Evolutionary conservation across 2,329 filamentous ascomycete species (phyloP).

Genomic region (Fusarium tupiense): DNA sequence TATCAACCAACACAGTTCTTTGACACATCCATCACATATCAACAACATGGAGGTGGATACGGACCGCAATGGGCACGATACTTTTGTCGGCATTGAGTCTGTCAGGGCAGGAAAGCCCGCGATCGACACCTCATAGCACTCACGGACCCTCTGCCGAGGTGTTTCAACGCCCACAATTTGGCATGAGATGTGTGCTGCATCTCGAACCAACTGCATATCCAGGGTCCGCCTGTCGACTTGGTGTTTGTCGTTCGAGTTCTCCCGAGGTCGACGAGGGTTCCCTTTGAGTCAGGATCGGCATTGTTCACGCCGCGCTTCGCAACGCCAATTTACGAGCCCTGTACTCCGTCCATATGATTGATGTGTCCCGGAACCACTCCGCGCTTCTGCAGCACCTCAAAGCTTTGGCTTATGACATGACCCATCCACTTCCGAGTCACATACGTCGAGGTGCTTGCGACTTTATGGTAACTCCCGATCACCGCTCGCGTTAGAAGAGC

Average conservation of each 20-base stretch:
- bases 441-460: conserved; percentile 4
- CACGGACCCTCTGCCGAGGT: conserved; percentile 21
- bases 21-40: conserved; percentile 20
- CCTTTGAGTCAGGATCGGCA: conserved; percentile 17
- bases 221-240: conserved; percentile 25
- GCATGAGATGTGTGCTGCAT: conserved; percentile 16
- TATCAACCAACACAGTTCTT: conserved; percentile 34
- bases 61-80: conserved; percentile 2
- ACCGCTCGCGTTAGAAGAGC: conserved; percentile 12
- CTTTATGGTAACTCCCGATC: conserved; percentile 6
- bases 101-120: conserved; percentile 26
- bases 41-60: conserved; percentile 9
- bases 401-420: conserved; percentile 37
- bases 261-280: conserved; percentile 12
- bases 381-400: conserved; percentile 20
- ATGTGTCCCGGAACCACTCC: conserved; percentile 16
- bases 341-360: neutral
- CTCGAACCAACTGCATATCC: conserved; percentile 43
- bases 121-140: conserved; percentile 26
- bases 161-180: conserved; percentile 26
- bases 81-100: conserved; percentile 30
- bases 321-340: conserved; percentile 10
- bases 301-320: conserved; percentile 21
- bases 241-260: conserved; percentile 16
- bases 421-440: conserved; percentile 3